Evolutionary conservation across 192 early-diverging fungal genomes (phyloP).

Genomic region (Pilobolus umbonatus): DNA sequence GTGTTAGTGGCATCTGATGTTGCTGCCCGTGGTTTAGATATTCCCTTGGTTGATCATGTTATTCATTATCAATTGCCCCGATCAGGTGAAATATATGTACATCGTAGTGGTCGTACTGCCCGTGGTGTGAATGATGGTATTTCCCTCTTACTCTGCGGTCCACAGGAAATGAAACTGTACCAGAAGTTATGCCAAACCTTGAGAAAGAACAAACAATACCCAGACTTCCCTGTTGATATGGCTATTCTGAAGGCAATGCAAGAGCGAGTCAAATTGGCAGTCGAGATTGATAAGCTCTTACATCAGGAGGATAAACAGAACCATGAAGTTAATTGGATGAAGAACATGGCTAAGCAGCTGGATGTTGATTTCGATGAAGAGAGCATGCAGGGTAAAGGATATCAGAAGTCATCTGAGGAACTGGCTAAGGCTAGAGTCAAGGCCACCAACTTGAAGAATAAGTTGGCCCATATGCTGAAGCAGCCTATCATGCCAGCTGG

Average conservation of each 20-base stretch:
- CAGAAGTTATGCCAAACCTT: slow-evolving; percentile 79
- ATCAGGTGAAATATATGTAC: slow-evolving; percentile 91
- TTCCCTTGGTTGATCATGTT: slow-evolving; percentile 86
- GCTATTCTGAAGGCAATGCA: slow-evolving; percentile 65
- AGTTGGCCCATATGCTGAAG: slow-evolving; percentile 43
- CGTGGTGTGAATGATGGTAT: slow-evolving; percentile 81
- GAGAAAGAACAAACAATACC: slow-evolving; percentile 63
- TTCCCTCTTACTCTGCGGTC: slow-evolving; percentile 75
- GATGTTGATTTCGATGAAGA: slow-evolving; percentile 80
- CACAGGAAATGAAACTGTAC: slow-evolving; percentile 94
- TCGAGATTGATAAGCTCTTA: slow-evolving; percentile 74
- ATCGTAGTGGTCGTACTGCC: slow-evolving; percentile 91
- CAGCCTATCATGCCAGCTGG: slow-evolving; percentile 46
- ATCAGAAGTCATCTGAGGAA: slow-evolving; percentile 29
- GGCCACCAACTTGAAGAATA: slow-evolving; percentile 37
- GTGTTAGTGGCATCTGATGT: slow-evolving; percentile 95
- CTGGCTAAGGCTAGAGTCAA: slow-evolving; percentile 42
- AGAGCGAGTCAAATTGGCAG: slow-evolving; percentile 74
- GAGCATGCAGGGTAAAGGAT: slow-evolving; percentile 34
- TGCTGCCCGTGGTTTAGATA: slow-evolving; percentile 93
- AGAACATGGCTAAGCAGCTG: slow-evolving; percentile 72
- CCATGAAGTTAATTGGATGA: slow-evolving; percentile 71
- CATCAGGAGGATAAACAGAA: slow-evolving; percentile 68
- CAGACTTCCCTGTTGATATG: slow-evolving; percentile 82
- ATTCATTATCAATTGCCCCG: slow-evolving; percentile 95